Base-by-base conservation (phyloP, 345 rosid species). In the Pugionium cornutum region DNA sequence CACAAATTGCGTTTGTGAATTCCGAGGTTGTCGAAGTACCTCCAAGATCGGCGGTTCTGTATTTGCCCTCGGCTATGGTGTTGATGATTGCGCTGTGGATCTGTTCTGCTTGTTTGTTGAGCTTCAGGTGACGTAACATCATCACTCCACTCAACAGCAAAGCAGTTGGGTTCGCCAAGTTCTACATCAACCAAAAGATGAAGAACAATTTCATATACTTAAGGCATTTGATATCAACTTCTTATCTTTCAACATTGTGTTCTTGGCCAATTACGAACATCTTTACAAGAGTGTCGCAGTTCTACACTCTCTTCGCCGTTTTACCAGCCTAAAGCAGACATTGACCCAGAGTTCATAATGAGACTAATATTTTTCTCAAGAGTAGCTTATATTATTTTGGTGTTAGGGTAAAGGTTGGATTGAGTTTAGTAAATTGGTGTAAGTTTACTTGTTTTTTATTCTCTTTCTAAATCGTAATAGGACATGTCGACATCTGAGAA, bases 141-240 rank as follows among this genome's bases (percentile, higher is more conserved):
- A 89, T 50, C 57, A 95, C 92, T 46, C 87, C 58, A 72, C 98
- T 91, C 74, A 91, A 61, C 45, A 91, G 79, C 77, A 91, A 73
- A n/a, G 99, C 99, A 3, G 99, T 95, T 52, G 99, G 98, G 73
- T 95, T 95, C 4, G 99, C 98, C 85, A 91, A 6, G 75, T 95
- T 84, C 99, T 87, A 45, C 49, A 58, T 18, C 53, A 61, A 6
- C 11, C 4, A 35, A 35, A 26, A 34, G 0, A 2, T 44, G 2
- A 41, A 45, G 3, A 7, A 40, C 8, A 4, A 31, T 42, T 25
- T 29, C 39, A 37, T 9, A 53, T 8, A 9, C 11, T 0, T n/a
- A n/a, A 4, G 35, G 28, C 29, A 40, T 10, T 28, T 34, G 27
- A 54, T 36, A 54, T 40, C 52, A 40, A 40, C n/a, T n/a, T n/a